Evolutionary conservation across 768 basidiomycete genomes (phyloP), one percentile per base, ranked within the genome.

Genomic region (Boletus tylopilopsis): DNA sequence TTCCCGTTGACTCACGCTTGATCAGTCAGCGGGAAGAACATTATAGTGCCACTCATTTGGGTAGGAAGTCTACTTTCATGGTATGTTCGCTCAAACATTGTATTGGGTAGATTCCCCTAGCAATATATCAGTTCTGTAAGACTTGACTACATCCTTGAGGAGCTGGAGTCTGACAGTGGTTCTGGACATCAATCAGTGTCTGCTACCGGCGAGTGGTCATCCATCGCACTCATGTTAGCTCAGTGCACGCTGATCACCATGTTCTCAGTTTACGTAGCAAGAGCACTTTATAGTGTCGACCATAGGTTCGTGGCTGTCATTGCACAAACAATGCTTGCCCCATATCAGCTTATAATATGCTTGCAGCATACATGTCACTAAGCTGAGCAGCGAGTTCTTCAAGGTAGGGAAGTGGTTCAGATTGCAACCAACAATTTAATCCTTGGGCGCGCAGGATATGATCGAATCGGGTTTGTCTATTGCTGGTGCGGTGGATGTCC

Each of bases 51-150:
- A 13, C 3, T 53, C 11, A 5, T 53, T 34, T 50, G 50, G 53
- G 53, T 54, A 35, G 21, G 45, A 5, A 12, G 3, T 32, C 10
- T 42, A 16, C 29, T 12, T 13, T 10, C 29, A 30, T 30, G 12
- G 1, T 13, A 13, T 12, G 6, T 12, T 2, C 9, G 9, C 15
- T 10, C 45, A 18, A 2, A 8, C 4, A n/a, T n/a, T n/a, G 1
- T 15, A 12, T 1, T 7, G 19, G 23, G 8, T 19, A 58, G 57
- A 7, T 12, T 41, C 15, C 40, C 11, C 22, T 25, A 18, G 45
- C 23, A 18, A 19, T 45, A 1, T 42, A 18, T 15, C 56, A 59
- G 16, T 16, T 59, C 4, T 47, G 54, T 60, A n/a, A 49, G 53
- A 35, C 12, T 21, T 30, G 3, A 21, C 1, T 12, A 16, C 2